A percentile compares a stretch with the other conserved stretches of the same genome.
Evolutionary conservation across 1,139 yeast species (phyloP).

Genomic region (Pichia norvegensis): DNA sequence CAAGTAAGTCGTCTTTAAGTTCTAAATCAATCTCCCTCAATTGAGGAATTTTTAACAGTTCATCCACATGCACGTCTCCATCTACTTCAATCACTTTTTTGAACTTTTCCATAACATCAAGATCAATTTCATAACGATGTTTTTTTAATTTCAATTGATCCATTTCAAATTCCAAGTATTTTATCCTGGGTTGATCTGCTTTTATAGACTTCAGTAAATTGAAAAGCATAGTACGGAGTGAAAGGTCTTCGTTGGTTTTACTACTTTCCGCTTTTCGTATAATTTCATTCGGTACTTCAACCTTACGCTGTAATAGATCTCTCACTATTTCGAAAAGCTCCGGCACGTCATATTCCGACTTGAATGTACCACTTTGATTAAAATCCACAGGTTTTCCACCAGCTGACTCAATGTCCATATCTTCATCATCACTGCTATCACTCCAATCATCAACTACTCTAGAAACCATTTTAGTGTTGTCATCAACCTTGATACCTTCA

Average conservation of each 20-base stretch:
- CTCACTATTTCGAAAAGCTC: constrained; percentile 32
- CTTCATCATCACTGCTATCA: constrained; percentile 17
- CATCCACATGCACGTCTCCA: not conserved
- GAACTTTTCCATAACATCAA: not conserved
- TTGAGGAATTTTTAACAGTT: constrained; percentile 1
- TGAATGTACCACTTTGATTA: constrained; percentile 12
- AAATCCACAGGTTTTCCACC: constrained; percentile 16
- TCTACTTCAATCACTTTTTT: not conserved
- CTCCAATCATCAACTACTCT: constrained; percentile 11
- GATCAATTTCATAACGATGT: constrained; percentile 7
- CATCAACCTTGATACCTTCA: constrained; percentile 62
- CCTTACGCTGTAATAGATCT: constrained; percentile 32
- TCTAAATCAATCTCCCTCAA: constrained; percentile 2
- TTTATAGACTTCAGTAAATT: constrained; percentile 18
- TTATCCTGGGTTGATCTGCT: constrained; percentile 13
- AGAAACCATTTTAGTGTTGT: constrained; percentile 15
- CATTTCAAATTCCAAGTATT: constrained; percentile 15
- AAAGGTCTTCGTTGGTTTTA: constrained; percentile 7
- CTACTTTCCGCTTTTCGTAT: constrained; percentile 20
- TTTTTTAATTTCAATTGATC: constrained; percentile 9
- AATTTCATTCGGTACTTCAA: constrained; percentile 31
- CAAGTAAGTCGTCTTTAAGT: constrained; percentile 17
- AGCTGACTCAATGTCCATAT: constrained; percentile 17
- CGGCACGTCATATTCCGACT: constrained; percentile 18
- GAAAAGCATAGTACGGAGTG: constrained; percentile 20